A percentile compares a stretch with the other conserved stretches of the same genome.
Evolutionary conservation across 2,329 filamentous ascomycete genomes (phyloP).

Genomic region (Hymenoscyphus scutula): DNA sequence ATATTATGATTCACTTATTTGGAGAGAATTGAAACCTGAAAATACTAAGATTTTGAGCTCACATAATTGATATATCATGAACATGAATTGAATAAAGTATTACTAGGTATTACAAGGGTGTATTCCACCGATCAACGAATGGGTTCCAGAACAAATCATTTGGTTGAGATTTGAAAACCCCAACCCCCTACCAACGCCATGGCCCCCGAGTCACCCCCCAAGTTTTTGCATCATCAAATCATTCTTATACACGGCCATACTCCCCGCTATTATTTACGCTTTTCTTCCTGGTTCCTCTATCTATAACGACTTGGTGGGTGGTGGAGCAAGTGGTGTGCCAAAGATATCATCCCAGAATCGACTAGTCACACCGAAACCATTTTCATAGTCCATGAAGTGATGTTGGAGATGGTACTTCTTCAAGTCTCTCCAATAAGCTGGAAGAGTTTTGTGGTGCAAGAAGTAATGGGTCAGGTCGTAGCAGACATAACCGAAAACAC

Average conservation of each 20-base stretch:
- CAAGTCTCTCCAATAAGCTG: constrained; percentile 81
- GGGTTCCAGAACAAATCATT: constrained; percentile 11
- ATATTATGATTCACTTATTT: too few relatives aligned
- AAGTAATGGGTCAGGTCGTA: constrained; percentile 99
- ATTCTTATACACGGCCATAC: constrained; percentile 12
- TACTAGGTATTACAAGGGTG: constrained; percentile 22
- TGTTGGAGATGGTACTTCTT: constrained; percentile 98
- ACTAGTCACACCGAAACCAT: constrained; percentile 95
- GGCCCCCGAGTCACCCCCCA: constrained; percentile 3
- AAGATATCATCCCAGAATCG: constrained; percentile 94
- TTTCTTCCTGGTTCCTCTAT: neutral
- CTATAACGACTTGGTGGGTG: constrained; percentile 28
- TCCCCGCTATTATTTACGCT: constrained; percentile 6
- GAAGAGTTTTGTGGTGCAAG: constrained; percentile 90
- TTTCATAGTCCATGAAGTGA: constrained; percentile 97
- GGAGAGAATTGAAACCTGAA: too few relatives aligned
- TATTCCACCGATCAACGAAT: constrained; percentile 18
- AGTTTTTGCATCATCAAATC: constrained; percentile 28
- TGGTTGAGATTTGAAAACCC: constrained; percentile 4
- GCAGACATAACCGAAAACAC: constrained; percentile 91
- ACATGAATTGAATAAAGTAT: constrained; percentile 7
- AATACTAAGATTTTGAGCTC: too few relatives aligned
- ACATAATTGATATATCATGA: neutral
- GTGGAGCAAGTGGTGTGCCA: constrained; percentile 70
- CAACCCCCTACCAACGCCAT: constrained; percentile 14